Evolutionary conservation across 768 basidiomycete genomes (phyloP).

Genomic region (Tephrocybe sp.): DNA sequence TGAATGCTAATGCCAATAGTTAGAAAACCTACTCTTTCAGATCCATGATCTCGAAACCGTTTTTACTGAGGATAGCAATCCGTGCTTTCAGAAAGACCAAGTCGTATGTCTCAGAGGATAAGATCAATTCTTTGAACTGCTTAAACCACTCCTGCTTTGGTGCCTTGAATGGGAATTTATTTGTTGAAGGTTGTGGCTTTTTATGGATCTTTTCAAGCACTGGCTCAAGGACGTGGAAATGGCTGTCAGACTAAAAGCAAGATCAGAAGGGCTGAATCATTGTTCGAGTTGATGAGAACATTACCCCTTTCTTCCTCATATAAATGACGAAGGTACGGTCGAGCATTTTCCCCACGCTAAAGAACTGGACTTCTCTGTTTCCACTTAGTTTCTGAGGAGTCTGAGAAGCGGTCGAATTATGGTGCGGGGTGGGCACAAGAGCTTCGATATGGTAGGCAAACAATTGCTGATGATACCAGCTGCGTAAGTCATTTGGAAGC

Average conservation of each 20-base stretch:
- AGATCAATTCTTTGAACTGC: conserved; percentile 82
- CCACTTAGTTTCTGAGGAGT: conserved; percentile 89
- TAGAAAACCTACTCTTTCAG: conserved; percentile 71
- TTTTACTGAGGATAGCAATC: conserved; percentile 88
- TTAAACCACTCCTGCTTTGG: conserved; percentile 91
- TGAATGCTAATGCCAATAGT: neutral
- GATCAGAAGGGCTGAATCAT: neutral
- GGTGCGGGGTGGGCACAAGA: conserved; percentile 82
- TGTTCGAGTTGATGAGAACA: conserved; percentile 35
- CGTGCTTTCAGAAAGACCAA: conserved; percentile 88
- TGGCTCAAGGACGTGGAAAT: conserved; percentile 93
- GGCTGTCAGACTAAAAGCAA: conserved; percentile 60
- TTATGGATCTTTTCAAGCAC: conserved; percentile 85
- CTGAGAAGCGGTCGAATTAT: conserved; percentile 63
- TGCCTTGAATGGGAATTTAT: conserved; percentile 58
- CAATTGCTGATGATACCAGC: conserved; percentile 51
- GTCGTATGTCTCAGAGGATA: conserved; percentile 83
- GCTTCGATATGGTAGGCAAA: conserved; percentile 97
- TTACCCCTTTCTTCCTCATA: conserved; percentile 90
- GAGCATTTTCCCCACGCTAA: conserved; percentile 85
- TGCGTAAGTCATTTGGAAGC: neutral
- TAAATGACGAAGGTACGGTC: conserved; percentile 90
- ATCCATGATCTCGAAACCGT: conserved; percentile 98
- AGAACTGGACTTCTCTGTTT: conserved; percentile 91
- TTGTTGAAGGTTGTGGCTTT: conserved; percentile 59